Evolutionary conservation across 345 rosid genomes (phyloP).

Genomic region (Citrus sp.): DNA sequence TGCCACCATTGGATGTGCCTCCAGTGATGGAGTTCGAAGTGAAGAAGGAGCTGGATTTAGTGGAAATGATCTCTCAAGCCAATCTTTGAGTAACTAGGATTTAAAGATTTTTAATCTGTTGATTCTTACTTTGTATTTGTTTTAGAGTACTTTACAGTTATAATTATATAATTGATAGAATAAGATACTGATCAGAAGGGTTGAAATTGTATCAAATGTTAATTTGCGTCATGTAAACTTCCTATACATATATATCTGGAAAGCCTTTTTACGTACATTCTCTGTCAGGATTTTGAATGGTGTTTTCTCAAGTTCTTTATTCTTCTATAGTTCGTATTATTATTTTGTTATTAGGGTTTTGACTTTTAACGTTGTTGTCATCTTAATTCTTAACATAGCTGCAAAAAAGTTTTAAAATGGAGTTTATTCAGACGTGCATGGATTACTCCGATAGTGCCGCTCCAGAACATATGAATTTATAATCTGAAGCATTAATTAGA

Average conservation of each 20-base stretch:
- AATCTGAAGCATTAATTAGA: background rate
- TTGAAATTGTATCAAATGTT: background rate
- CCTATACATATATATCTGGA: background rate
- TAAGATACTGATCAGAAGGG: background rate
- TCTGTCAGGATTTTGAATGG: background rate
- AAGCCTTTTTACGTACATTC: background rate
- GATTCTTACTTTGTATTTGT: background rate
- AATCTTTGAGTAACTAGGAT: constrained; percentile 1
- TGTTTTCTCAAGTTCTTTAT: background rate
- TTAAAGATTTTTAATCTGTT: background rate
- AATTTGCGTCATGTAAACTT: background rate
- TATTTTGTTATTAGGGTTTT: background rate
- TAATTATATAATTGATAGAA: background rate
- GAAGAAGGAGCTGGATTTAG: constrained; percentile 52
- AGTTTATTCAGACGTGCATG: too few relatives aligned
- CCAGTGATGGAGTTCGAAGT: constrained; percentile 23
- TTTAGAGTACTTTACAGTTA: background rate
- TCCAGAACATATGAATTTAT: too few relatives aligned
- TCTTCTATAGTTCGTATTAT: too few relatives aligned
- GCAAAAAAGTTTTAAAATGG: too few relatives aligned
- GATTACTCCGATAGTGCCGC: too few relatives aligned
- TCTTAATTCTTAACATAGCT: background rate
- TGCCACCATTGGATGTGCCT: constrained; percentile 7
- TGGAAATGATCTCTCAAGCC: constrained; percentile 55
- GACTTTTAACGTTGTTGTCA: background rate